These are phyloP conservation scores for Rhizopus stolonifer DNA, from an alignment of 371 early-diverging fungal genomes.

Conservation along the genomic window DNA sequence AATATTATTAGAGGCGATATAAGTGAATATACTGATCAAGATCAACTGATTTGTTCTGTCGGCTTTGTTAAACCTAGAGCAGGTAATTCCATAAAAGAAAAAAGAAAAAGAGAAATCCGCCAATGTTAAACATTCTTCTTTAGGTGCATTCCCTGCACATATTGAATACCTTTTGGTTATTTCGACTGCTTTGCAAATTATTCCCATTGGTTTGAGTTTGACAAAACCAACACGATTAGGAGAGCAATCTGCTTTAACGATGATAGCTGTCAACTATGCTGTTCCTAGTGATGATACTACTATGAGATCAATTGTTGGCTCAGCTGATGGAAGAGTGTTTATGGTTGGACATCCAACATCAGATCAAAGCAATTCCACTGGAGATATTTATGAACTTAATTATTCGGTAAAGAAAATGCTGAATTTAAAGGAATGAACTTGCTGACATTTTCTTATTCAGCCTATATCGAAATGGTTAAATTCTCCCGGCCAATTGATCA, in stretches of 20 bases:
- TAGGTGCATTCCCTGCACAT: slow-evolving; percentile 73
- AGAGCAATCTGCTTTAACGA: background rate
- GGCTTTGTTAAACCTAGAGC: slow-evolving; percentile 74
- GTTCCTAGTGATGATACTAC: slow-evolving; percentile 74
- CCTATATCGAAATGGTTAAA: slow-evolving; percentile 72
- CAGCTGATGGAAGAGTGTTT: slow-evolving; percentile 79
- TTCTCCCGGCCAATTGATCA: slow-evolving; percentile 66
- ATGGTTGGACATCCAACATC: slow-evolving; percentile 57
- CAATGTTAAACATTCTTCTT: background rate
- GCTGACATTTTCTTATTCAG: background rate
- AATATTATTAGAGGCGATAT: slow-evolving; percentile 49
- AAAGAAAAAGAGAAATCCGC: background rate
- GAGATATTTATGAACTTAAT: slow-evolving; percentile 80
- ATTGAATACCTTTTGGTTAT: slow-evolving; percentile 79
- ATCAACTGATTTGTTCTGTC: slow-evolving; percentile 80
- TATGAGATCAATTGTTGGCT: slow-evolving; percentile 71
- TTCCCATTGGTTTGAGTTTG: slow-evolving; percentile 53
- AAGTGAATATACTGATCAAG: slow-evolving; percentile 80
- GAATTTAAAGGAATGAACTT: background rate
- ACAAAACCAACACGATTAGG: background rate
- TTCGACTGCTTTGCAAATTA: slow-evolving; percentile 84
- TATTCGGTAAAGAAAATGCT: slow-evolving; percentile 57
- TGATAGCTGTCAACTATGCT: slow-evolving; percentile 63
- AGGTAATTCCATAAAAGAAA: slow-evolving; percentile 41
- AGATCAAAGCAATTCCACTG: slow-evolving; percentile 46